Percentiles rank a stretch among this genome's conserved stretches.
phyloP scores from a whole-genome alignment of 2,329 filamentous ascomycete species.

The Sporothrix dimorphospora region DNA sequence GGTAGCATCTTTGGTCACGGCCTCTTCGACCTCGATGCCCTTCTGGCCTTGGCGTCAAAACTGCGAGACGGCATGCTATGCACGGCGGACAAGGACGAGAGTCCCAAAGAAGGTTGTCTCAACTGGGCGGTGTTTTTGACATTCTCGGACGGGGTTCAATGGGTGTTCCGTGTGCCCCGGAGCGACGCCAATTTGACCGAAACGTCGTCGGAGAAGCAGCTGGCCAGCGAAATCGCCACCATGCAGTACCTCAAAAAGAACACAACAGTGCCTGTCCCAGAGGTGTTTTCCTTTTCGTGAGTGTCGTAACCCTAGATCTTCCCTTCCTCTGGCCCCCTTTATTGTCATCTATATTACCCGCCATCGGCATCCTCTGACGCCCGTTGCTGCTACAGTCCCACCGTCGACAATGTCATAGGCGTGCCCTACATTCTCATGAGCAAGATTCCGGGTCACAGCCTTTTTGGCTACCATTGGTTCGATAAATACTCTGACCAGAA shows the following conservation, averaged over 20 bases:
- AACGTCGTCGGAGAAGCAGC: background rate
- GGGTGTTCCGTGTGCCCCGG: background rate
- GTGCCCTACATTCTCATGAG: constrained; percentile 2
- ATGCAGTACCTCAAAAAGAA: background rate
- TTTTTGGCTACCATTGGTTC: background rate
- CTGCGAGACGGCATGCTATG: background rate
- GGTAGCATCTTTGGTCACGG: background rate
- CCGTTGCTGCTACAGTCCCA: background rate
- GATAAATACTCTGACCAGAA: too few species aligned
- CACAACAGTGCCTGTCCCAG: too few species aligned
- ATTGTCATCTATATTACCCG: too few species aligned
- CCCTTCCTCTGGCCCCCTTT: too few species aligned
- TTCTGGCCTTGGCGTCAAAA: background rate
- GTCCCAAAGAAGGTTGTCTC: background rate
- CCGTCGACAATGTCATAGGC: background rate
- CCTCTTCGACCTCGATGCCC: background rate
- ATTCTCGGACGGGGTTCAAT: background rate
- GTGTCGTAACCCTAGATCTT: background rate
- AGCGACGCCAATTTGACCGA: background rate
- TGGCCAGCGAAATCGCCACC: background rate
- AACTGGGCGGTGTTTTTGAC: background rate
- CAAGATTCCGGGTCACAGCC: background rate
- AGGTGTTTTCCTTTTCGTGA: background rate
- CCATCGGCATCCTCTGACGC: too few species aligned
- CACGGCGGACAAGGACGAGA: background rate